These are phyloP conservation scores for Mesembryanthemum crystallinum DNA, from an alignment of 148 eudicot species.

Conservation along the genomic window DNA sequence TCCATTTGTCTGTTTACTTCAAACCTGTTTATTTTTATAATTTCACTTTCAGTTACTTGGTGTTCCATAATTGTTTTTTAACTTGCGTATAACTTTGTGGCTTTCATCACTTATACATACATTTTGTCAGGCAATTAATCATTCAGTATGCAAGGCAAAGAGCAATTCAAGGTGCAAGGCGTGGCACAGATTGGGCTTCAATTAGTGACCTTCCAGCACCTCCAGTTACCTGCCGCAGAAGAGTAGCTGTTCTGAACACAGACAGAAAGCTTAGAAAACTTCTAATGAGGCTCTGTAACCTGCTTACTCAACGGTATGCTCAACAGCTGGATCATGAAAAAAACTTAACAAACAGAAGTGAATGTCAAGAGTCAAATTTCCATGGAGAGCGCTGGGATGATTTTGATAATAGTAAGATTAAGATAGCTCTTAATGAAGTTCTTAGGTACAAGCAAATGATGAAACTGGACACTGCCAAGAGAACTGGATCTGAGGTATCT, in stretches of 20 bases:
- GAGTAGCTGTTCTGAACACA: slow-evolving; percentile 59
- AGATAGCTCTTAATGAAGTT: slow-evolving; percentile 64
- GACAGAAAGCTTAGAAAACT: slow-evolving; percentile 57
- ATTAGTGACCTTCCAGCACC: slow-evolving; percentile 75
- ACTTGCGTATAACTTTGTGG: too few species aligned
- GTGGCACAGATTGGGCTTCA: slow-evolving; percentile 68
- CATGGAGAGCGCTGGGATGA: slow-evolving; percentile 60
- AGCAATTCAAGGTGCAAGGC: slow-evolving; percentile 78
- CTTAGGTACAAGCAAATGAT: slow-evolving; percentile 45
- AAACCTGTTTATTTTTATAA: not conserved
- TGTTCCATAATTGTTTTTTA: not conserved
- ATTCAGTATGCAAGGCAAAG: slow-evolving; percentile 73
- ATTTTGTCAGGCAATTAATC: slow-evolving; percentile 59
- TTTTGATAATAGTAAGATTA: slow-evolving; percentile 54
- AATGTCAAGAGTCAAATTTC: slow-evolving; percentile 23
- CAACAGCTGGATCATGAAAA: slow-evolving; percentile 47
- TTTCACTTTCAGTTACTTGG: not conserved
- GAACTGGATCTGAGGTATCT: slow-evolving; percentile 40
- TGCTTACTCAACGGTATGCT: slow-evolving; percentile 66
- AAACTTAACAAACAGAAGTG: slow-evolving; percentile 21
- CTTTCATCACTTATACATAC: not conserved
- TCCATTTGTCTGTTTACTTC: not conserved
- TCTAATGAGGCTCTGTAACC: slow-evolving; percentile 68
- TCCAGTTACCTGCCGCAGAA: slow-evolving; percentile 62
- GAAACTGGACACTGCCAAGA: slow-evolving; percentile 43